A percentile compares a stretch with the other conserved stretches of the same genome.
Evolutionary conservation across 2,329 filamentous ascomycete species (phyloP).

Genomic region (Emergomyces pasteurianus): DNA sequence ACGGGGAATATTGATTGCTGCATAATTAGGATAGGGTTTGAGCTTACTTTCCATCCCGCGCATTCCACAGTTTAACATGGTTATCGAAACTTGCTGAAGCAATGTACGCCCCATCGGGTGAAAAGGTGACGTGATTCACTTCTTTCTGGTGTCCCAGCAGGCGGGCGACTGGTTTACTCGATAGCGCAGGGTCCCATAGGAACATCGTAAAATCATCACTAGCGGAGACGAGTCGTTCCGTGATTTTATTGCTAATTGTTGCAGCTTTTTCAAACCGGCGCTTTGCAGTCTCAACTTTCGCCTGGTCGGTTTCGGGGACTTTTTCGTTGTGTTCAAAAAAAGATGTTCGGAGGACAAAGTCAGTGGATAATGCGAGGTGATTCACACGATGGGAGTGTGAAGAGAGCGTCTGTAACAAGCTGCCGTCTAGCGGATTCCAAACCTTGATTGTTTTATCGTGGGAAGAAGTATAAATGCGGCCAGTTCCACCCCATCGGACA

Average conservation of each 20-base stretch:
- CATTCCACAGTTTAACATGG: slow-evolving; percentile 84
- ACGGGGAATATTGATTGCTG: background rate
- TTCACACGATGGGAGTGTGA: slow-evolving; percentile 93
- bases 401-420: slow-evolving; percentile 63
- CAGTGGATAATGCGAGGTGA: slow-evolving; percentile 83
- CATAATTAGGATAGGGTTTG: background rate
- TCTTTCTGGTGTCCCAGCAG: slow-evolving; percentile 93
- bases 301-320: slow-evolving; percentile 56
- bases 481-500: slow-evolving; percentile 88
- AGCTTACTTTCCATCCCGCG: slow-evolving; percentile 49
- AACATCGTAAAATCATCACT: slow-evolving; percentile 96
- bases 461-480: slow-evolving; percentile 68
- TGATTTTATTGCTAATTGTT: slow-evolving; percentile 59
- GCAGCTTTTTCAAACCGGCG: slow-evolving; percentile 78
- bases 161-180: slow-evolving; percentile 73
- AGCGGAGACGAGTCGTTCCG: slow-evolving; percentile 78
- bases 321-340: slow-evolving; percentile 74
- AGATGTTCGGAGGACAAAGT: slow-evolving; percentile 73
- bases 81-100: slow-evolving; percentile 90
- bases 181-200: slow-evolving; percentile 72
- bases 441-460: slow-evolving; percentile 89
- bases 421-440: slow-evolving; percentile 73
- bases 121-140: slow-evolving; percentile 92
- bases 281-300: slow-evolving; percentile 61
- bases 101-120: slow-evolving; percentile 75